Conservation (phyloP, 306 rosid genomes). For the apple (Malus domestica) region ASM211411v1 NC_041796.1:27919501-27920000, state of each 20-base stretch:
- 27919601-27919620: too few relatives aligned
- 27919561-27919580: neutral
- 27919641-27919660: neutral
- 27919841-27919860: neutral
- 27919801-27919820: neutral
- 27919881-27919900: neutral
- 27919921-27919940: neutral
- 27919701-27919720: neutral
- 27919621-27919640: neutral
- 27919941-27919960: neutral
- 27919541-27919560: neutral
- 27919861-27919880: neutral
- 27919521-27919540: too few relatives aligned
- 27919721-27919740: neutral
- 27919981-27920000: constrained; percentile 99
- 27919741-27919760: neutral
- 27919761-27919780: neutral
- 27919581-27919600: too few relatives aligned
- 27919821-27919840: neutral
- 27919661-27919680: neutral
- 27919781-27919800: neutral
- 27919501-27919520: neutral
- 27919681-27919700: neutral
- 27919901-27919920: neutral
- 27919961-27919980: constrained; percentile 70